These are phyloP conservation scores for Fraxinus latifolia DNA, from an alignment of 305 asterid genomes.

Conservation along the genomic window DNA sequence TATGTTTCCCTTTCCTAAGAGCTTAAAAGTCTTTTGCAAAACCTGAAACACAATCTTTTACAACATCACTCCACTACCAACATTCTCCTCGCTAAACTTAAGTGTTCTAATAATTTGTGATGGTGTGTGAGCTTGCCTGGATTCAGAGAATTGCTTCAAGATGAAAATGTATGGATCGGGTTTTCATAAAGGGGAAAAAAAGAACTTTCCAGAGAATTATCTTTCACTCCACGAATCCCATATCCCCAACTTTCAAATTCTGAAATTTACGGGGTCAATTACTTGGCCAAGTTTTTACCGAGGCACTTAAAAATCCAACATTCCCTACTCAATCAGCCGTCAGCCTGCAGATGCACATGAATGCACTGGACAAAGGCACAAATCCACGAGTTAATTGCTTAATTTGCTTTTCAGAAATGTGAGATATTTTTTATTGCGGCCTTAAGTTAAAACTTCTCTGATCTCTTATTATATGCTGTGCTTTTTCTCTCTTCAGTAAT, in stretches of 20 bases:
- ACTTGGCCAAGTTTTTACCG: background rate
- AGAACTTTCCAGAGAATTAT: background rate
- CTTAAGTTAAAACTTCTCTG: background rate
- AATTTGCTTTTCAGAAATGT: constrained; percentile 4
- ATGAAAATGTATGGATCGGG: background rate
- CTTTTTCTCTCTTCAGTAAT: constrained; percentile 22
- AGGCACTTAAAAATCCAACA: background rate
- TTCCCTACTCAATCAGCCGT: background rate
- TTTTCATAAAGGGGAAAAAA: background rate
- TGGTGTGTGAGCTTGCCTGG: background rate
- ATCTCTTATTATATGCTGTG: constrained; percentile 20
- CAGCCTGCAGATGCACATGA: background rate
- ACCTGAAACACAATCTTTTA: background rate
- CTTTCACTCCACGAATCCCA: background rate
- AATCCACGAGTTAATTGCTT: background rate
- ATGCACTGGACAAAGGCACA: background rate
- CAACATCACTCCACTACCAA: background rate
- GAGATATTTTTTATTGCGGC: background rate
- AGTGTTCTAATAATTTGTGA: background rate
- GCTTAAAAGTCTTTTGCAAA: background rate
- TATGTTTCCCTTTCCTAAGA: background rate
- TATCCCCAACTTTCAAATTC: background rate
- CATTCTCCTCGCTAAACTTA: background rate
- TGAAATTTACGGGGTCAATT: background rate
- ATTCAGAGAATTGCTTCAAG: background rate